phyloP scores from a whole-genome alignment of 75 land plant genomes.

The Picea glauca region DNA sequence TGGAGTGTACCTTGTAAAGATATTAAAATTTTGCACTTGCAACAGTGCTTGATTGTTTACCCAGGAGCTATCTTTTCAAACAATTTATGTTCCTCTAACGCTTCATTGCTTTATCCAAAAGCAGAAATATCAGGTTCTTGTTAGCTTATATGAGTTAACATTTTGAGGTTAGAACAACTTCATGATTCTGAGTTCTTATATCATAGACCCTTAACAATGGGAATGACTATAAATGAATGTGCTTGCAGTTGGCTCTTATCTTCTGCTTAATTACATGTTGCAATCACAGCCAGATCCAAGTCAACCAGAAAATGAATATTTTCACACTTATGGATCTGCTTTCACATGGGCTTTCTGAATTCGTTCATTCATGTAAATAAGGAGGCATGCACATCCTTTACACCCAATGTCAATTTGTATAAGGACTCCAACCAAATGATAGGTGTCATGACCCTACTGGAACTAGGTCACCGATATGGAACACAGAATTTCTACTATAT shows the following conservation, averaged over 20 bases:
- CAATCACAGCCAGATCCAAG: not conserved
- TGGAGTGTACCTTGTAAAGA: not conserved
- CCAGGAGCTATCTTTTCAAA: not conserved
- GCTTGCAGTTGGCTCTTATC: not conserved
- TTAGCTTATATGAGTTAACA: not conserved
- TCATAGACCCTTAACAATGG: not conserved
- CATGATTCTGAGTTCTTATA: not conserved
- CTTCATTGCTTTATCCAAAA: not conserved
- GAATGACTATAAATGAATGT: not conserved
- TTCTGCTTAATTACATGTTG: not conserved
- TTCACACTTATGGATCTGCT: not conserved
- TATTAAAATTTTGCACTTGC: not conserved
- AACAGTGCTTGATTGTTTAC: not conserved
- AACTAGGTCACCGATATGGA: not conserved
- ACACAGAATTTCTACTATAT: not conserved
- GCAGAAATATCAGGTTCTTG: not conserved
- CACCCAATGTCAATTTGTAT: too few relatives aligned
- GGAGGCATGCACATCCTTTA: too few relatives aligned
- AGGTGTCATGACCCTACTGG: too few relatives aligned
- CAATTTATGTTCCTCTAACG: not conserved
- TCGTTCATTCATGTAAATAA: not conserved
- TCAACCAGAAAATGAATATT: not conserved
- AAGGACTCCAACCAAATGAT: too few relatives aligned
- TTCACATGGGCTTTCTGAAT: not conserved
- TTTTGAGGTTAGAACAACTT: not conserved